Evolutionary conservation across 768 basidiomycete genomes (phyloP).

Genomic region (Podaxis sp.): DNA sequence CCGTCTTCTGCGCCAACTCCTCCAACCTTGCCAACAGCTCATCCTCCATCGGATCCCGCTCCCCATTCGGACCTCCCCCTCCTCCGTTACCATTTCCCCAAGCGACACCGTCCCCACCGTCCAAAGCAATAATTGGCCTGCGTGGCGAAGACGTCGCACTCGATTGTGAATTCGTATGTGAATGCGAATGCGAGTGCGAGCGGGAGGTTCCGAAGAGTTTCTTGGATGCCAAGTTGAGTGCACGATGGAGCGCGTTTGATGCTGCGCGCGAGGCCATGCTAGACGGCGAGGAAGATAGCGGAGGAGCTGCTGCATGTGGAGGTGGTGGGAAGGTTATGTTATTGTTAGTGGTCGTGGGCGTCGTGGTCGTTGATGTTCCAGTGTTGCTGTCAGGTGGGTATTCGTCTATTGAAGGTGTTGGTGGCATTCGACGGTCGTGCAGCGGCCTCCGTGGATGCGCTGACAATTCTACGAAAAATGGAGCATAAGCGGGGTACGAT

Average conservation of each 20-base stretch:
- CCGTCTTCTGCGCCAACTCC: constrained; percentile 94
- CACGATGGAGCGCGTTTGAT: constrained; percentile 75
- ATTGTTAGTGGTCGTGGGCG: constrained; percentile 25
- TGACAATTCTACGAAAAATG: constrained; percentile 55
- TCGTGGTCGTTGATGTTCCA: constrained; percentile 18
- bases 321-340: constrained; percentile 75
- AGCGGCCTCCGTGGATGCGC: constrained; percentile 58
- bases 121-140: constrained; percentile 52
- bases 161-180: constrained; percentile 1
- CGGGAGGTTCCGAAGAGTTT: constrained; percentile 67
- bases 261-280: constrained; percentile 60
- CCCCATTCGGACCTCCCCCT: constrained; percentile 27
- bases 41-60: constrained; percentile 76
- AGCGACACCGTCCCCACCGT: constrained; percentile 21
- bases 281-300: constrained; percentile 67
- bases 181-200: constrained; percentile 34
- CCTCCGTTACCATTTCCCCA: not conserved
- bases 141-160: constrained; percentile 55
- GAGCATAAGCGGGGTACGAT: constrained; percentile 10
- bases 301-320: constrained; percentile 50
- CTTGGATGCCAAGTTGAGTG: constrained; percentile 77
- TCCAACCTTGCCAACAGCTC: constrained; percentile 79
- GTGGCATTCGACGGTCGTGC: constrained; percentile 52
- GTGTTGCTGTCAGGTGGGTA: constrained; percentile 30
- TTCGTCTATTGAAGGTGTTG: constrained; percentile 51